phyloP scores from a whole-genome alignment of 1,284 basidiomycete genomes.

The Athelia sp. region DNA sequence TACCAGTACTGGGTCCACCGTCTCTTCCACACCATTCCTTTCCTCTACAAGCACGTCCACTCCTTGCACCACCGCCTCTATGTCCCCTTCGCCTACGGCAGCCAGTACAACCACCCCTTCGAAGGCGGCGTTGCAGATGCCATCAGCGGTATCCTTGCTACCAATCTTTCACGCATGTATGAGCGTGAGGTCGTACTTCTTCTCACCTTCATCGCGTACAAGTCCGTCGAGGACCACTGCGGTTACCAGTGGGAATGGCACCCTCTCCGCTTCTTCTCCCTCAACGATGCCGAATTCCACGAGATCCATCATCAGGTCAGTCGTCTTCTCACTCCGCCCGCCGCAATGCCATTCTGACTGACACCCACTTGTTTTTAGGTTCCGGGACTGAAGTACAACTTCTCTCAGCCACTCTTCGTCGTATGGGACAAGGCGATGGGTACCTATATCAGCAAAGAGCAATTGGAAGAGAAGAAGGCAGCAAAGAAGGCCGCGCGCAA shows the following conservation, averaged over 20 bases:
- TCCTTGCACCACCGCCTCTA: conserved; percentile 96
- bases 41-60: conserved; percentile 89
- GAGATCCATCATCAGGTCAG: conserved; percentile 93
- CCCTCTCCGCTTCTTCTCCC: conserved; percentile 80
- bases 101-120: conserved; percentile 96
- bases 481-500: no score
- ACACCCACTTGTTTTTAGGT: conserved; percentile 17
- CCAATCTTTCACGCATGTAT: conserved; percentile 66
- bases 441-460: conserved; percentile 74
- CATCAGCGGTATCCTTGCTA: conserved; percentile 77
- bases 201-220: conserved; percentile 84
- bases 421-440: conserved; percentile 83
- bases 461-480: conserved; percentile 43
- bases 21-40: conserved; percentile 86
- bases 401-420: conserved; percentile 91
- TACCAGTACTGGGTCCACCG: conserved; percentile 99
- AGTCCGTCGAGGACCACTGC: conserved; percentile 98
- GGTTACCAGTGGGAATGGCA: conserved; percentile 90
- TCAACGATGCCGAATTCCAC: conserved; percentile 97
- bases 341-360: background rate
- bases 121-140: conserved; percentile 93
- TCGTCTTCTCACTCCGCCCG: conserved; percentile 4
- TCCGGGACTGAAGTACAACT: conserved; percentile 95
- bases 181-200: conserved; percentile 81
- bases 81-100: conserved; percentile 95